Evolutionary conservation across 2,329 filamentous ascomycete genomes (phyloP).

Genomic region (Diaporthe ilicicola): DNA sequence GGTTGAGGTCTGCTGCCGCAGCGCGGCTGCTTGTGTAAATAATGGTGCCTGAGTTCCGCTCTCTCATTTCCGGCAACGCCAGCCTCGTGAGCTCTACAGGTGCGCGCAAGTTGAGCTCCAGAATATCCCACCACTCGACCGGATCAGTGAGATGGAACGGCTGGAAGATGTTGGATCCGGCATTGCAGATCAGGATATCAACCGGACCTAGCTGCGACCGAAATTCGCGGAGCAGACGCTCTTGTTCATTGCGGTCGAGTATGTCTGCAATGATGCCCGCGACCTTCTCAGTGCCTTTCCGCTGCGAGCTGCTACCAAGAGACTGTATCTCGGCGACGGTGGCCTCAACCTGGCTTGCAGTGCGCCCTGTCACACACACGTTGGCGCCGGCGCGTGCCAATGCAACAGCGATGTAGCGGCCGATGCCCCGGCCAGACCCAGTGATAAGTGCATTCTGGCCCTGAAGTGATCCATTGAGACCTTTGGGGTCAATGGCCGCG

Average conservation of each 20-base stretch:
- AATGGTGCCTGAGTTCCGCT: background rate
- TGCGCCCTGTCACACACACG: background rate
- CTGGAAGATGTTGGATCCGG: conserved; percentile 4
- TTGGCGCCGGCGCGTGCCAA: background rate
- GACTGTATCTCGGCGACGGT: background rate
- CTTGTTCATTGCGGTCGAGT: conserved; percentile 1
- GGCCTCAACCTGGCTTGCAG: background rate
- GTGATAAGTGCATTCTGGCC: conserved; percentile 8
- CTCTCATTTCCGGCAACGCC: background rate
- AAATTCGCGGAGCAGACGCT: background rate
- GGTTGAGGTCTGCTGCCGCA: background rate
- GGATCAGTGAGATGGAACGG: conserved; percentile 7
- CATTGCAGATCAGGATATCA: conserved; percentile 4
- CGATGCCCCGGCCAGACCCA: conserved; percentile 7
- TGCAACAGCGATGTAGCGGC: conserved; percentile 1
- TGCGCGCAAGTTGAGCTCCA: conserved; percentile 14
- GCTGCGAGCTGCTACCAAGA: background rate
- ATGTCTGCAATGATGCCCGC: background rate
- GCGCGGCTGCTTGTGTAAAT: conserved; percentile 10
- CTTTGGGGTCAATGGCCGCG: background rate
- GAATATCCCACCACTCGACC: conserved; percentile 12
- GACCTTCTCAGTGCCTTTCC: background rate
- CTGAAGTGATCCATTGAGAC: background rate
- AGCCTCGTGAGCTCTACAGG: conserved; percentile 10
- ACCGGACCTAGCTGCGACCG: background rate